Base-by-base conservation (phyloP, 345 rosid species). In the Hirschfeldia incana region DNA sequence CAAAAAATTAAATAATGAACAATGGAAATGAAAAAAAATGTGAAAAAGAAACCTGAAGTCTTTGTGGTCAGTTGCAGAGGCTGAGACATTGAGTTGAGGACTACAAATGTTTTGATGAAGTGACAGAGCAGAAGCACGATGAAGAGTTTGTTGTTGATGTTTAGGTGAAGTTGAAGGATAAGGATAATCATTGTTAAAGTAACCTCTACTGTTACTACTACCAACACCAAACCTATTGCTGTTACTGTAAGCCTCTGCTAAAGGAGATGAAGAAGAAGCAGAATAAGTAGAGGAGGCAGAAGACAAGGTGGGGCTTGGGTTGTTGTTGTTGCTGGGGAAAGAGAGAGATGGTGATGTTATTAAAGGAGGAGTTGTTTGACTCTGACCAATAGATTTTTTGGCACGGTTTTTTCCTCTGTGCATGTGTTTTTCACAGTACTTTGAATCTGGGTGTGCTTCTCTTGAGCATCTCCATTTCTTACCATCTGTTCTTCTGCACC, bases 401-500 rank as follows among this genome's bases (percentile, higher is more conserved):
- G 97, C 91, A 86, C 98, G 98, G 83, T 90, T 89, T 78, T 86
- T 89, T 78, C 98, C 98, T 85, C 98, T 89, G 44, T 91, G 97
- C 98, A 93, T 93, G 86, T 93, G 98, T 77, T 85, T 88, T 59
- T 91, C 98, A 82, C 98, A 93, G 84, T 93, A 93, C 63, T 90
- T 93, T 12, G 98, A 93, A 57, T 90, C 95, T 17, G 90, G 92
- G 66, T 84, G 87, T 34, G 97, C 94, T 71, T 93, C 97, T 69
- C 91, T 93, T 36, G 98, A 88, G 81, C 98, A 93, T 77, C 98
- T 89, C 98, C 98, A 93, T 82, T 93, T 93, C 79, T 91, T 93
- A 3, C 98, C 98, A 85, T 93, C 98, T 66, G 98, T 93, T 91
- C 98, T 91, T 80, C 95, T 90, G 84, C 98, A 93, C 60, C 98